These are phyloP conservation scores for Cercospora janseana DNA, from an alignment of 2,329 filamentous ascomycete genomes.

Conservation along the genomic window DNA sequence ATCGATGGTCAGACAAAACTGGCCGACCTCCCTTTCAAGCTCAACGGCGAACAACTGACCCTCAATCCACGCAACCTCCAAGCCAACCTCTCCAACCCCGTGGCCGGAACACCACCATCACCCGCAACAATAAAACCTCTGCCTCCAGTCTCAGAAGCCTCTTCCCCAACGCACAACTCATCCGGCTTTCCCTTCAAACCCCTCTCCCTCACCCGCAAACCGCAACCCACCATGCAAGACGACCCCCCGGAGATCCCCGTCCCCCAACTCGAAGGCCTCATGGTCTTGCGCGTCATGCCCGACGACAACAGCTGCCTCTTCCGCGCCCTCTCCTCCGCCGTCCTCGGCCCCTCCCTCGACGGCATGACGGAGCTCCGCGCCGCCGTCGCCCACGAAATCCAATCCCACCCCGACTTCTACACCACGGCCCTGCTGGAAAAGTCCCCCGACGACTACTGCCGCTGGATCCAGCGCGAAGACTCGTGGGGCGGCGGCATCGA, in stretches of 20 bases:
- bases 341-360: slow-evolving; percentile 64
- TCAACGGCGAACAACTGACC: slow-evolving; percentile 69
- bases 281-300: slow-evolving; percentile 87
- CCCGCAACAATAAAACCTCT: slow-evolving; percentile 28
- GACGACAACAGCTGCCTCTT: slow-evolving; percentile 97
- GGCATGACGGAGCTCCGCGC: slow-evolving; percentile 70
- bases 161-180: slow-evolving; percentile 30
- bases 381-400: slow-evolving; percentile 76
- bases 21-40: slow-evolving; percentile 57
- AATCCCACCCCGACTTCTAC: slow-evolving; percentile 69
- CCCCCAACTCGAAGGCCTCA: slow-evolving; percentile 54
- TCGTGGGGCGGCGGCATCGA: slow-evolving; percentile 93
- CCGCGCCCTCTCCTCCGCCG: slow-evolving; percentile 76
- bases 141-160: slow-evolving; percentile 26
- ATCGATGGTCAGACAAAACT: slow-evolving; percentile 52
- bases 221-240: slow-evolving; percentile 47
- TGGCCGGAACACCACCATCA: slow-evolving; percentile 28
- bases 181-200: slow-evolving; percentile 34
- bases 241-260: slow-evolving; percentile 63
- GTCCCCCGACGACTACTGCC: slow-evolving; percentile 69
- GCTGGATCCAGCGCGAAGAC: slow-evolving; percentile 74
- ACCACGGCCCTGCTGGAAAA: slow-evolving; percentile 73
- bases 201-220: slow-evolving; percentile 43
- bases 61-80: slow-evolving; percentile 51
- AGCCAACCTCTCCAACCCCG: slow-evolving; percentile 37